Base-by-base conservation (phyloP, 192 early-diverging fungal genomes). In the Coemansia sp. region DNA sequence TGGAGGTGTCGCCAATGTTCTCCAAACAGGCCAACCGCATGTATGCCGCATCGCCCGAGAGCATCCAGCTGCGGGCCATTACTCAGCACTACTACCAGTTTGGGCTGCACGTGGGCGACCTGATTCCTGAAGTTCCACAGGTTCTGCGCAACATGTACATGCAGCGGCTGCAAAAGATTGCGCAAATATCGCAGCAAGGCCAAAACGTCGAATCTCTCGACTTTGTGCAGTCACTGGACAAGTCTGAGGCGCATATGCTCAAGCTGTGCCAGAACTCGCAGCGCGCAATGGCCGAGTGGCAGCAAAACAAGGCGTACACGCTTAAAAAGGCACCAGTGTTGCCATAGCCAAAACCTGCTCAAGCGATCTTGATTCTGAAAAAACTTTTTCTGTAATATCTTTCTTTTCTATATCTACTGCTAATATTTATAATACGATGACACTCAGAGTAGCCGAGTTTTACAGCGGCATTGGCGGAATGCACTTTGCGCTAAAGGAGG, bases 401-500 rank as follows among this genome's bases (percentile, higher is more conserved):
- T n/a, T 42, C 7, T 34, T 28, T 20, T 48, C 10, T 28, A 23
- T 12, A 37, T 58, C 17, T 28, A 12, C 20, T 37, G 40, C 12
- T 14, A 31, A 14, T 40, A 31, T 36, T 26, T 58, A 20, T 37
- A 57, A 11, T 51, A 24, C n/a, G 17, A 14, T 21, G 26, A 70
- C 31, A 11, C 47, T 82, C 36, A 55, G 72, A 40, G 79, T 82
- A 5, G 73, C 73, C 28, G 82, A 83, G 71, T 83, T 83, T 37
- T 83, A 83, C 71, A 80, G 77, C 70, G 82, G 82, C 66, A 80
- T 83, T 34, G 82, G 82, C 58, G 71, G 71, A 26, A 80, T 81
- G 91, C 91, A 92, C 75, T 92, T 87, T 83, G 92, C 89, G 46
- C 85, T 93, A 42, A 74, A 84, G 38, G 66, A 74, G 23, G 87